Conservation (phyloP, 2,329 filamentous ascomycete species). For the Periconia sp. region DNA sequence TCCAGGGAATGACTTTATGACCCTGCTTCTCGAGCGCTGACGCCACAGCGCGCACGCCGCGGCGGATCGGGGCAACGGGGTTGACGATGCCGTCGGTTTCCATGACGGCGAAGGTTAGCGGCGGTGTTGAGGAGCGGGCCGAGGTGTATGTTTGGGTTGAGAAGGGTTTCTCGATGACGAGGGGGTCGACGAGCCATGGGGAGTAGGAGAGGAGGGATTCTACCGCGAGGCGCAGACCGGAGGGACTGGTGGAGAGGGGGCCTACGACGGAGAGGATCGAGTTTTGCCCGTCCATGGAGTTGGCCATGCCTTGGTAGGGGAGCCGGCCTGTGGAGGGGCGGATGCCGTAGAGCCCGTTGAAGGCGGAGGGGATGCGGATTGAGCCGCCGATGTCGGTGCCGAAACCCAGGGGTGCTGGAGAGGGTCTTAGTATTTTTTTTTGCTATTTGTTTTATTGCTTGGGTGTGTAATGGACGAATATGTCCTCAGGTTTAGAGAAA, state of each 20-base stretch:
- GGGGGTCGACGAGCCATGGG: constrained; percentile 69
- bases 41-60: constrained; percentile 34
- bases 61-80: constrained; percentile 38
- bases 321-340: constrained; percentile 57
- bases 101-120: constrained; percentile 36
- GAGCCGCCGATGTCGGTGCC: constrained; percentile 61
- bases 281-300: constrained; percentile 66
- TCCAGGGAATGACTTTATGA: constrained; percentile 34
- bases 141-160: constrained; percentile 47
- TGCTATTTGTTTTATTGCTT: constrained; percentile 3
- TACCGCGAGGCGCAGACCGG: constrained; percentile 58
- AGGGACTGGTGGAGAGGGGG: constrained; percentile 60
- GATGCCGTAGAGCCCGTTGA: constrained; percentile 61
- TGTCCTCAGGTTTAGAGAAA: background rate
- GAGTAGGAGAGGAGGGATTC: constrained; percentile 58
- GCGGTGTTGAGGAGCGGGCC: constrained; percentile 42
- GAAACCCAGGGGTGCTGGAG: constrained; percentile 52
- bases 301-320: constrained; percentile 52
- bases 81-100: constrained; percentile 37
- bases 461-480: background rate
- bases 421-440: too few relatives aligned
- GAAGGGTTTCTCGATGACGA: constrained; percentile 68
- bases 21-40: constrained; percentile 25
- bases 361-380: constrained; percentile 60
- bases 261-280: constrained; percentile 65